Evolutionary conservation across 495 filamentous ascomycete species (phyloP).

Genomic region (Penicillium bialowiezense): DNA sequence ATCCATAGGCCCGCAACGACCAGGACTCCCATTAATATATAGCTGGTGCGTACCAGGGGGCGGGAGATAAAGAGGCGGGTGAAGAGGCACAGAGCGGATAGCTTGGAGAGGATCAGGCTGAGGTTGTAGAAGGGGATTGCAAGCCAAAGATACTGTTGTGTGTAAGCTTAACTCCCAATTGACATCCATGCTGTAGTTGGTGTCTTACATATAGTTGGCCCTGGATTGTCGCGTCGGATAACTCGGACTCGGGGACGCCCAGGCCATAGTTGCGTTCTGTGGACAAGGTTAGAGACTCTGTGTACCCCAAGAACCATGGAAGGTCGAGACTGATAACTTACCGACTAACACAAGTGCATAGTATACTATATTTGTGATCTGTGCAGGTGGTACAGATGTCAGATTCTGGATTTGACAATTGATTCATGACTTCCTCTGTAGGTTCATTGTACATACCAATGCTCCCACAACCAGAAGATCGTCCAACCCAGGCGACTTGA

Average conservation of each 20-base stretch:
- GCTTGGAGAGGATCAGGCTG: slow-evolving; percentile 42
- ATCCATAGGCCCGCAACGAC: slow-evolving; percentile 34
- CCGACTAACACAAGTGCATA: slow-evolving; percentile 28
- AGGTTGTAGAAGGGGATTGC: slow-evolving; percentile 42
- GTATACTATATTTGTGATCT: slow-evolving; percentile 22
- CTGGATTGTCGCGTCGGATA: background rate
- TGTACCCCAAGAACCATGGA: too few species aligned
- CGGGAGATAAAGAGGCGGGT: slow-evolving; percentile 35
- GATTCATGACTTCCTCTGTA: too few species aligned
- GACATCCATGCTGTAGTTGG: too few species aligned
- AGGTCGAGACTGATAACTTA: slow-evolving; percentile 15
- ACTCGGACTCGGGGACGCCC: background rate
- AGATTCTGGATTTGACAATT: too few species aligned
- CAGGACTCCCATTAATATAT: slow-evolving; percentile 30
- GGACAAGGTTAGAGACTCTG: too few species aligned
- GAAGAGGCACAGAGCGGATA: slow-evolving; percentile 41
- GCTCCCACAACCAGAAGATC: slow-evolving; percentile 30
- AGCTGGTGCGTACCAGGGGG: slow-evolving; percentile 27
- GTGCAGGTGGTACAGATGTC: too few species aligned
- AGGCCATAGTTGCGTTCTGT: slow-evolving; percentile 19
- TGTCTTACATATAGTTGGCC: slow-evolving; percentile 15
- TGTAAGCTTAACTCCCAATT: background rate
- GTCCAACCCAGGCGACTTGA: slow-evolving; percentile 35
- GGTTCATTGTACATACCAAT: slow-evolving; percentile 23
- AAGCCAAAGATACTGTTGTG: slow-evolving; percentile 32